These are phyloP conservation scores for Rhodomyrtus psidioides DNA, from an alignment of 441 rosid genomes.

Conservation along the genomic window DNA sequence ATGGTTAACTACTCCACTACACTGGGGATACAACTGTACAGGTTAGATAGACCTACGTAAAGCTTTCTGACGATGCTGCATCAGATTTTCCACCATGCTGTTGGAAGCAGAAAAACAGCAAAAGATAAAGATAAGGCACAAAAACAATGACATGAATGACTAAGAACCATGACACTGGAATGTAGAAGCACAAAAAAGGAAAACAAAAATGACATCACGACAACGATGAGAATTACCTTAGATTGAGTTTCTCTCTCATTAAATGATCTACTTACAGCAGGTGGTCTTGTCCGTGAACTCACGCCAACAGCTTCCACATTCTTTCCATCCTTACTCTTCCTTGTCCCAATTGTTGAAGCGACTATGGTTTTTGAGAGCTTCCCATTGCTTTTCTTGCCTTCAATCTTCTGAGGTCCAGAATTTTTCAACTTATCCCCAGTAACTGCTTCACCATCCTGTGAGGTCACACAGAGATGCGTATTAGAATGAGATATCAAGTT, in stretches of 20 bases:
- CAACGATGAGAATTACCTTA: not conserved
- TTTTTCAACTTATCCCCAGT: conserved; percentile 22
- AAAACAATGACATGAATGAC: not conserved
- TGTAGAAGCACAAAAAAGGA: not conserved
- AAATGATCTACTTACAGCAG: conserved; percentile 42
- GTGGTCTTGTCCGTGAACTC: conserved; percentile 28
- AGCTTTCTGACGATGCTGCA: conserved; percentile 32
- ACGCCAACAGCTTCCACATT: conserved; percentile 30
- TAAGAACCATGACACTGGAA: not conserved
- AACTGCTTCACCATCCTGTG: conserved; percentile 35
- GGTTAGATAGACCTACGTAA: conserved; percentile 36
- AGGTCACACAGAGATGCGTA: conserved; percentile 7
- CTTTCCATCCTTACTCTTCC: conserved; percentile 42
- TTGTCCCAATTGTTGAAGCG: conserved; percentile 29
- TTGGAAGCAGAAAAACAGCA: conserved; percentile 13
- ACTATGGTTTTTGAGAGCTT: conserved; percentile 34
- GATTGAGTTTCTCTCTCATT: conserved; percentile 35
- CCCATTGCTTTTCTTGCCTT: conserved; percentile 42
- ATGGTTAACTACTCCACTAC: not conserved
- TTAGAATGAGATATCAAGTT: not conserved
- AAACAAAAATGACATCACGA: not conserved
- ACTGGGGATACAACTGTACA: not conserved
- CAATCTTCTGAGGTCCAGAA: conserved; percentile 30
- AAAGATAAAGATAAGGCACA: conserved; percentile 22
- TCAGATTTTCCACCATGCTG: conserved; percentile 60